Evolutionary conservation across 192 early-diverging fungal species (phyloP), one percentile per base, ranked within the genome.

Genomic region (Linnemannia hyalina): DNA sequence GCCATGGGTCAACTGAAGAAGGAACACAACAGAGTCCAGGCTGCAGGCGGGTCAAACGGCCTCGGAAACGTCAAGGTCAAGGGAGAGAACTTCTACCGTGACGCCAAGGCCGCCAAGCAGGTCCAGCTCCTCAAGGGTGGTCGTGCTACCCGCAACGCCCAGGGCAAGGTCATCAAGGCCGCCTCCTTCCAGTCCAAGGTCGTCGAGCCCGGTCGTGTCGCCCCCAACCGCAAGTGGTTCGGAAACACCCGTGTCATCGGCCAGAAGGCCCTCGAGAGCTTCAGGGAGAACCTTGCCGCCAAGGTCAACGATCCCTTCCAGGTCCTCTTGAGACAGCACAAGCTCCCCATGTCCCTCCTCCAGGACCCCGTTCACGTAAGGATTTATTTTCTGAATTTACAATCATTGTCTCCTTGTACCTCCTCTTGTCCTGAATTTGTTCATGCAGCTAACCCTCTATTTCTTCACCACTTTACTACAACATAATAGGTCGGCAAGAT

Each of bases 81-180:
- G 92, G 98, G 98, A 70, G 97, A 97, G 85, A 99, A 99, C 92
- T 99, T 99, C 90, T 99, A 99, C 93, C 93, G 97, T 75, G 98
- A 99, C 92, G 95, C 95, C 68, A 97, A 97, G 88, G 97, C 97
- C 86, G 94, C 98, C 23, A 94, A 96, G 79, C 95, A 95, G 75
- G 88, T 98, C 83, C 97, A 98, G 84, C 96, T 99, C 95, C 92
- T 97, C 78, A 98, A 96, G 87, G 95, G 96, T 70, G 97, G 98
- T 42, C 93, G 89, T 76, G 92, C 98, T 23, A 93, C 92, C 42
- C 93, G 97, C 72, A 93, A 99, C 89, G 80, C 93, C 73, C 92
- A 95, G 79, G 98, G 98, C 74, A 95, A 97, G 78, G 93, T 99
- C 76, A 91, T 99, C 88, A 96, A 98, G 90, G 96, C 93, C 5